Evolutionary conservation across 176 grass and related monocot species (phyloP), one percentile per base, ranked within the genome.

Genomic region (Guadua angustifolia): DNA sequence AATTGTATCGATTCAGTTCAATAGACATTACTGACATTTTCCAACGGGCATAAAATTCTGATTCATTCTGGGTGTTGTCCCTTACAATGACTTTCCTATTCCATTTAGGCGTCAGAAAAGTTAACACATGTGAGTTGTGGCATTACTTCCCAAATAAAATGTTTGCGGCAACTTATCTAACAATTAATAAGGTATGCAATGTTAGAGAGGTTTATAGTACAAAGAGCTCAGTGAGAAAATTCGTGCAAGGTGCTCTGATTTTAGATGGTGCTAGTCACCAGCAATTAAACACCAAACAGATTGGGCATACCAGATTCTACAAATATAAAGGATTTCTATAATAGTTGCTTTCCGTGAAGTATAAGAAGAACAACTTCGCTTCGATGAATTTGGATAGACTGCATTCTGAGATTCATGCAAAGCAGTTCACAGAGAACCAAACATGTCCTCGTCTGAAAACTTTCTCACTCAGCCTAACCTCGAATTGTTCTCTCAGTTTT

Each of bases 1-100:
- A 70, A 19, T 5, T 71, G n/a, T 49, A 29, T 26, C 47, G 12
- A 55, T 64, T 71, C 35, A 58, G 72, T 66, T 89, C 61, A 76
- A 86, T 40, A 15, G 49, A 29, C 25, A 82, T 12, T 55, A 22
- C 19, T 66, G 69, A 10, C 50, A n/a, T 73, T 25, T n/a, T 7
- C 16, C 22, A 17, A 39, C 29, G 65, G 47, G 32, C 39, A 42
- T n/a, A 79, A 52, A 81, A 59, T 59, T 57, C 1, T 80, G 12
- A 66, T 16, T 66, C 12, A 17, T 66, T 74, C 12, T 47, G 12
- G 11, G 22, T 55, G 14, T 32, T 73, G 57, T 68, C 60, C 24
- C 59, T 65, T 45, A 62, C 22, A 61, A 26, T 73, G 68, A 56
- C 46, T 65, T 88, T 11, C 25, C n/a, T 38, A 29, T 47, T 84